Percentiles rank a stretch among this genome's conserved stretches.
phyloP scores from a whole-genome alignment of 1,284 basidiomycete genomes.

The Pseudozyma hubeiensis region DNA sequence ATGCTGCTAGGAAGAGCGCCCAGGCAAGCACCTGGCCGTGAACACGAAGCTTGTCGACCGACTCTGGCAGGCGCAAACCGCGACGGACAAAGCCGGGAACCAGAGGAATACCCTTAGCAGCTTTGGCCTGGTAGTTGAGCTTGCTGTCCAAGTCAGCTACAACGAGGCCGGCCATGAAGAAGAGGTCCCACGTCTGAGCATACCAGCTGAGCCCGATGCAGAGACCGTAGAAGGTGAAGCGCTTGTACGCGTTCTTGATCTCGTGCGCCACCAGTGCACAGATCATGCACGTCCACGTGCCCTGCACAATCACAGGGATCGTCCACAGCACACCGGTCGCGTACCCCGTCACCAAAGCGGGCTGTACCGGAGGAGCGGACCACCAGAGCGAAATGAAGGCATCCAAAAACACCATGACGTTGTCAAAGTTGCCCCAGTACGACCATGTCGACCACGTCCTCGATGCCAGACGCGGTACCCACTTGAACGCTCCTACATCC shows the following conservation, averaged over 20 bases:
- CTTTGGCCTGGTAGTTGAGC: conserved; percentile 57
- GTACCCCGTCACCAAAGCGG: conserved; percentile 54
- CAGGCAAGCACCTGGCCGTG: conserved; percentile 57
- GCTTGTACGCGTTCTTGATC: conserved; percentile 60
- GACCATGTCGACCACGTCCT: conserved; percentile 63
- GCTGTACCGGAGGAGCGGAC: conserved; percentile 51
- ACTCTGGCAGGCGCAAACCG: conserved; percentile 29
- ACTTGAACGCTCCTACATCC: conserved; percentile 58
- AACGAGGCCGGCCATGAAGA: conserved; percentile 63
- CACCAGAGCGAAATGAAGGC: conserved; percentile 62
- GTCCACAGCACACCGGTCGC: conserved; percentile 66
- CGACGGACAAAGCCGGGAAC: conserved; percentile 28
- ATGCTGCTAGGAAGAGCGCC: conserved; percentile 54
- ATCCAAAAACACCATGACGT: conserved; percentile 56
- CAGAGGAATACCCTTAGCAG: conserved; percentile 49
- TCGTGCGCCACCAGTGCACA: conserved; percentile 60
- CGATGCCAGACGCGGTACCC: conserved; percentile 58
- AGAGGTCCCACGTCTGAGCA: conserved; percentile 59
- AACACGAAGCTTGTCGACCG: conserved; percentile 37
- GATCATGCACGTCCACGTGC: conserved; percentile 56
- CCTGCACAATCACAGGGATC: conserved; percentile 61
- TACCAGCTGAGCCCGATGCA: conserved; percentile 61
- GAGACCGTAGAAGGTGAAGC: conserved; percentile 56
- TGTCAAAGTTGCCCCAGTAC: conserved; percentile 62
- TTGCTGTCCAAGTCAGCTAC: conserved; percentile 60